A percentile compares a stretch with the other conserved stretches of the same genome.
Evolutionary conservation across 768 basidiomycete species (phyloP).

Genomic region (Coprinellus micaceus): DNA sequence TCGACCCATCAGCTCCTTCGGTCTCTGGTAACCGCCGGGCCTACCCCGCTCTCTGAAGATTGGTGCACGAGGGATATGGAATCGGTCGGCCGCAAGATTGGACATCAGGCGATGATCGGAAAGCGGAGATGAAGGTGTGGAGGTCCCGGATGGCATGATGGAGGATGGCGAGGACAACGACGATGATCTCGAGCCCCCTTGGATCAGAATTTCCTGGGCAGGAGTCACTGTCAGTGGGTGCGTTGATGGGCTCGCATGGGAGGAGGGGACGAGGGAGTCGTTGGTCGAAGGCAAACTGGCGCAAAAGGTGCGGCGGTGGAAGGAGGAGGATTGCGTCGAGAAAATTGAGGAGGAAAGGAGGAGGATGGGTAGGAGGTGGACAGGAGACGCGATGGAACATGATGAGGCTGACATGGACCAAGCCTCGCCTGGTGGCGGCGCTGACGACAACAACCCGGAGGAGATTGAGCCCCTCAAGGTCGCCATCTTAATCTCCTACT

Average conservation of each 20-base stretch:
- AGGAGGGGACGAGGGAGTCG: slow-evolving; percentile 58
- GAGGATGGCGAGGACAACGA: slow-evolving; percentile 69
- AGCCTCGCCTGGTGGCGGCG: slow-evolving; percentile 46
- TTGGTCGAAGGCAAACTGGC: slow-evolving; percentile 59
- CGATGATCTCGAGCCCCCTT: slow-evolving; percentile 54
- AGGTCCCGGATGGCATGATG: slow-evolving; percentile 72
- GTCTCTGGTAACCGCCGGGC: slow-evolving; percentile 49
- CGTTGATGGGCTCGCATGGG: slow-evolving; percentile 76
- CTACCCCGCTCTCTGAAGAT: slow-evolving; percentile 82
- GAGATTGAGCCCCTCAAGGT: slow-evolving; percentile 76
- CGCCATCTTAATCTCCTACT: no score
- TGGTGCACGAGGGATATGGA: slow-evolving; percentile 96
- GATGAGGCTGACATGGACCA: slow-evolving; percentile 50
- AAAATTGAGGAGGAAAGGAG: slow-evolving; percentile 66
- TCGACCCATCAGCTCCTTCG: slow-evolving; percentile 10
- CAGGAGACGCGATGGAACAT: slow-evolving; percentile 68
- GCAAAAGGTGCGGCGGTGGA: slow-evolving; percentile 68
- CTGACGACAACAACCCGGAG: slow-evolving; percentile 65
- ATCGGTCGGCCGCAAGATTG: slow-evolving; percentile 89
- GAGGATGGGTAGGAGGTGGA: slow-evolving; percentile 57
- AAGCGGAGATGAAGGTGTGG: slow-evolving; percentile 60
- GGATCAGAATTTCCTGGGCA: slow-evolving; percentile 71
- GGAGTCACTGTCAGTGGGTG: slow-evolving; percentile 61
- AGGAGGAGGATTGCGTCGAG: slow-evolving; percentile 61
- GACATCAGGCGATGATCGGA: slow-evolving; percentile 69